phyloP scores from a whole-genome alignment of 768 basidiomycete genomes.

The Kwoniella shandongensis region DNA sequence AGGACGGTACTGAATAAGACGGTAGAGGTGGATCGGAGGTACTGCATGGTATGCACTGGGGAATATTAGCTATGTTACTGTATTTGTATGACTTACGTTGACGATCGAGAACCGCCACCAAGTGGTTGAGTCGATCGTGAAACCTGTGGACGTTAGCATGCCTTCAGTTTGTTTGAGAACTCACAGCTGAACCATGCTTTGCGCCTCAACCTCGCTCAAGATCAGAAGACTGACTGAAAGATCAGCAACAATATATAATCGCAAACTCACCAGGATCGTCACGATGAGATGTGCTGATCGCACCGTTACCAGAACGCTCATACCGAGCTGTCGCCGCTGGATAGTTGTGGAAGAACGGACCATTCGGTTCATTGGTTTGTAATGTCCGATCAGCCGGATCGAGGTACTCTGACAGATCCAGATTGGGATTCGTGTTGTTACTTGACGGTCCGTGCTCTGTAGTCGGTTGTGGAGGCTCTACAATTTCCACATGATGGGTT shows the following conservation, averaged over 20 bases:
- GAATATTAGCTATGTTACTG: not conserved
- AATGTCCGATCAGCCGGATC: slow-evolving; percentile 24
- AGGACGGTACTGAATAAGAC: slow-evolving; percentile 82
- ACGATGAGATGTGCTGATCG: not conserved
- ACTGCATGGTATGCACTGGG: slow-evolving; percentile 69
- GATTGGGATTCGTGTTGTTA: slow-evolving; percentile 6
- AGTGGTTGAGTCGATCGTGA: slow-evolving; percentile 32
- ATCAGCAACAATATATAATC: slow-evolving; percentile 1
- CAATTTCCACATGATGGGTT: not conserved
- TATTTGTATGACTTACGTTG: slow-evolving; percentile 16
- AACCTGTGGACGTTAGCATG: slow-evolving; percentile 24
- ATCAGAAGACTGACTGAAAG: slow-evolving; percentile 25
- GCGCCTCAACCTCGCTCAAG: slow-evolving; percentile 21
- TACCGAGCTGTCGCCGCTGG: slow-evolving; percentile 1
- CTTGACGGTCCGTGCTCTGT: not conserved
- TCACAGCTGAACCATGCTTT: slow-evolving; percentile 24
- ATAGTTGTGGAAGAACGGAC: slow-evolving; percentile 22
- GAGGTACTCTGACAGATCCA: slow-evolving; percentile 33
- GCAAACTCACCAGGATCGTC: slow-evolving; percentile 25
- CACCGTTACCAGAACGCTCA: not conserved
- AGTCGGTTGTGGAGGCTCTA: not conserved
- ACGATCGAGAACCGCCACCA: slow-evolving; percentile 30
- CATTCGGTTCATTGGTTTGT: slow-evolving; percentile 9
- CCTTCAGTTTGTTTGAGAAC: not conserved
- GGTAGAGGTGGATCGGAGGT: slow-evolving; percentile 75